These are phyloP conservation scores for Agaricus bisporus DNA, from an alignment of 768 basidiomycete genomes.

Conservation along the genomic window DNA sequence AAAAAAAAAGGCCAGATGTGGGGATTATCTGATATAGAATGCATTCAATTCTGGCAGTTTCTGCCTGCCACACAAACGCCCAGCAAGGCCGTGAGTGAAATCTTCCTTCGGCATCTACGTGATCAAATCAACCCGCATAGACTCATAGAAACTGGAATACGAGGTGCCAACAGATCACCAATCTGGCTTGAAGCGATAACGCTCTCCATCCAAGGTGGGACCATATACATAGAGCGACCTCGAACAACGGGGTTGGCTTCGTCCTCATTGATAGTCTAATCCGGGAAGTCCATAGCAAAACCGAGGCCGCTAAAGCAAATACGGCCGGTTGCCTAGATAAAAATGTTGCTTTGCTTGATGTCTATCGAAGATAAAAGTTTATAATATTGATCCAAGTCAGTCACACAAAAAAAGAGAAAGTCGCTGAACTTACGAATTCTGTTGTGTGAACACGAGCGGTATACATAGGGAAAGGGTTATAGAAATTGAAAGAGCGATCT, in stretches of 20 bases:
- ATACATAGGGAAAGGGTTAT: conserved; percentile 5
- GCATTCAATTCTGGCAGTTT: neutral
- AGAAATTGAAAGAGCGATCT: conserved; percentile 4
- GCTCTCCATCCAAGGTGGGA: conserved; percentile 12
- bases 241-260: conserved; percentile 9
- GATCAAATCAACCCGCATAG: conserved; percentile 5
- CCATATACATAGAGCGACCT: conserved; percentile 16
- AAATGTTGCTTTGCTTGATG: conserved; percentile 15
- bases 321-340: conserved; percentile 15
- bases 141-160: conserved; percentile 12
- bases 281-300: conserved; percentile 14
- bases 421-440: conserved; percentile 8
- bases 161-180: conserved; percentile 15
- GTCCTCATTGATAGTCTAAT: neutral
- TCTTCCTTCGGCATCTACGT: neutral
- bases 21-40: neutral
- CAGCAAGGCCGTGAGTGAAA: conserved; percentile 1
- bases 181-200: conserved; percentile 15
- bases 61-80: neutral
- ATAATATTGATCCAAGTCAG: conserved; percentile 6
- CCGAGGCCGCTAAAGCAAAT: conserved; percentile 16
- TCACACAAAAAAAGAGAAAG: neutral
- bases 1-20: conserved; percentile 1
- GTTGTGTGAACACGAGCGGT: conserved; percentile 13
- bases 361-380: conserved; percentile 14